A percentile compares a stretch with the other conserved stretches of the same genome.
Evolutionary conservation across 2,329 filamentous ascomycete genomes (phyloP).

Genomic region (Colletotrichum lindemuthianum): DNA sequence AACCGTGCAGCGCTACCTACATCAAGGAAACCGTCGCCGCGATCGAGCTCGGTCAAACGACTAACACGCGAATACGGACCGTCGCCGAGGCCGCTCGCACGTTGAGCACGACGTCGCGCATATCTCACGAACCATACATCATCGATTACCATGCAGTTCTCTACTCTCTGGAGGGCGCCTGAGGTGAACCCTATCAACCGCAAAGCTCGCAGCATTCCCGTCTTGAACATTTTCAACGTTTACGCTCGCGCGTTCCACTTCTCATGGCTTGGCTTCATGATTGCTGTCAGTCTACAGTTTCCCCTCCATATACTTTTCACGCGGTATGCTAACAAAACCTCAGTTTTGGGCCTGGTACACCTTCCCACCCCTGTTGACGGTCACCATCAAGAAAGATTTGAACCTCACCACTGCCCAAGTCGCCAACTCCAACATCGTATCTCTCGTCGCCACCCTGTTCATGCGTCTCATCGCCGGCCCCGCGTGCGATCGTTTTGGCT

Average conservation of each 20-base stretch:
- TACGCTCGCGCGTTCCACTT: slow-evolving; percentile 94
- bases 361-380: slow-evolving; percentile 82
- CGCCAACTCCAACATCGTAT: slow-evolving; percentile 91
- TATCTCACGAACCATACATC: not conserved
- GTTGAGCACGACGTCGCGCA: not conserved
- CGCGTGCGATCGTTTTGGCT: slow-evolving; percentile 86
- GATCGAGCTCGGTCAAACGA: not conserved
- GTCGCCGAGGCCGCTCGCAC: not conserved
- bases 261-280: slow-evolving; percentile 86
- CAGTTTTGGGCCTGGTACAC: slow-evolving; percentile 91
- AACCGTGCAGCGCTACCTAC: not conserved
- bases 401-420: slow-evolving; percentile 76
- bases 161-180: slow-evolving; percentile 64
- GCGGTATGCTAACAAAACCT: slow-evolving; percentile 41
- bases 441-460: slow-evolving; percentile 77
- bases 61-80: not conserved
- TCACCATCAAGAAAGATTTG: slow-evolving; percentile 84
- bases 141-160: slow-evolving; percentile 43
- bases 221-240: slow-evolving; percentile 79
- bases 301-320: not conserved
- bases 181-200: slow-evolving; percentile 85
- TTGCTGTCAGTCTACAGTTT: slow-evolving; percentile 74
- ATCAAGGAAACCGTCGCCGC: not conserved
- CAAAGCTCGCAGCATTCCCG: slow-evolving; percentile 83
- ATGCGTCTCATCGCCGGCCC: slow-evolving; percentile 83